These are phyloP conservation scores for Schwanniomyces occidentalis DNA, from an alignment of 805 yeast genomes.

Conservation along the genomic window DNA sequence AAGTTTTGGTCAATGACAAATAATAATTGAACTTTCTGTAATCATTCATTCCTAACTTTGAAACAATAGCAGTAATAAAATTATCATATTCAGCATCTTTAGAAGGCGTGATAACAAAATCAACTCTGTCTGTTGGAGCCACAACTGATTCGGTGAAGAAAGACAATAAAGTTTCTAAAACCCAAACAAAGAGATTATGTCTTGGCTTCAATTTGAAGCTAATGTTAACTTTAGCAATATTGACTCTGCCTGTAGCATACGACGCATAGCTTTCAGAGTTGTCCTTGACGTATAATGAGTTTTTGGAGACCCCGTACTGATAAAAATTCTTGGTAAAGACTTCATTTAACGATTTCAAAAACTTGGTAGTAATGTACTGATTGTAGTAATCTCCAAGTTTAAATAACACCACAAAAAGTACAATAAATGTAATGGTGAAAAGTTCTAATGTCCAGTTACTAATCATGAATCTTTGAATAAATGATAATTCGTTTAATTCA, in stretches of 20 bases:
- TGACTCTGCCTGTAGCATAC: slow-evolving; percentile 87
- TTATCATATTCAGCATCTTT: slow-evolving; percentile 56
- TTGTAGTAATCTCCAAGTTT: slow-evolving; percentile 62
- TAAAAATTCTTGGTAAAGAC: slow-evolving; percentile 67
- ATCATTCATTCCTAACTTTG: slow-evolving; percentile 79
- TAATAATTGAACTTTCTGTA: slow-evolving; percentile 76
- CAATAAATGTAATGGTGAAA: slow-evolving; percentile 52
- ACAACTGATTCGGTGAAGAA: slow-evolving; percentile 54
- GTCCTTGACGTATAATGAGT: slow-evolving; percentile 56
- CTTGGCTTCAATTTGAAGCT: slow-evolving; percentile 71
- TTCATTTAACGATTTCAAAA: slow-evolving; percentile 51
- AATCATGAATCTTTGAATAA: slow-evolving; percentile 54
- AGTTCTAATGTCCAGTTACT: slow-evolving; percentile 82
- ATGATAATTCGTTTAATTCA: slow-evolving; percentile 58
- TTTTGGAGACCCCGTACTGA: slow-evolving; percentile 65
- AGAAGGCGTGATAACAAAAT: slow-evolving; percentile 58
- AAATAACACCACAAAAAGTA: slow-evolving; percentile 50
- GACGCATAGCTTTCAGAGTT: slow-evolving; percentile 61
- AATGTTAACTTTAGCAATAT: slow-evolving; percentile 62
- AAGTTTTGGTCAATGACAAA: slow-evolving; percentile 79
- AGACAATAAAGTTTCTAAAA: slow-evolving; percentile 62
- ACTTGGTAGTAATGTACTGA: slow-evolving; percentile 50
- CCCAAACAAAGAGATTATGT: slow-evolving; percentile 71
- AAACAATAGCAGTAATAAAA: slow-evolving; percentile 80
- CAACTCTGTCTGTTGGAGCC: slow-evolving; percentile 60